Conservation (phyloP, 2,329 filamentous ascomycete species). For the Xylaria sp. region DNA sequence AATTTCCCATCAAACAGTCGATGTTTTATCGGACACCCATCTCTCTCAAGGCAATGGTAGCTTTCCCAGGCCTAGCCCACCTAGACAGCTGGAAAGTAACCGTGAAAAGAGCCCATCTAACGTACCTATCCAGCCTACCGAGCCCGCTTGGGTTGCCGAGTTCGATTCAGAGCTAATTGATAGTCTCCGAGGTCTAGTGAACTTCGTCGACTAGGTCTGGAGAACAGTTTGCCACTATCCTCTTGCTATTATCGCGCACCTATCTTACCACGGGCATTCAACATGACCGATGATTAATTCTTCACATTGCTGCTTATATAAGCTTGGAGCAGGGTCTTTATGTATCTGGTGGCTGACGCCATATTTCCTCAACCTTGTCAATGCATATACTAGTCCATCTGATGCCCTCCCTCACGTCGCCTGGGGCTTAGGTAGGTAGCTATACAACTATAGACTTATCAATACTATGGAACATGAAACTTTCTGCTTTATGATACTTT, state of each 20-base stretch:
- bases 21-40: background rate
- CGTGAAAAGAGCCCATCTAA: background rate
- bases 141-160: constrained; percentile 47
- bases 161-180: constrained; percentile 46
- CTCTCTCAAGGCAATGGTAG: background rate
- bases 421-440: background rate
- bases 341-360: background rate
- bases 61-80: background rate
- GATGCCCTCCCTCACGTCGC: background rate
- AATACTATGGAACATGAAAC: background rate
- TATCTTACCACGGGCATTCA: background rate
- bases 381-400: background rate
- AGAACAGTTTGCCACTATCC: background rate
- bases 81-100: background rate
- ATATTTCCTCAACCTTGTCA: background rate
- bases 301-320: constrained; percentile 6
- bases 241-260: constrained; percentile 1
- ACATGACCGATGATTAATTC: background rate
- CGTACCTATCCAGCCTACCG: constrained; percentile 31
- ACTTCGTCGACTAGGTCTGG: constrained; percentile 44
- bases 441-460: background rate
- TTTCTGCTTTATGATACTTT: background rate
- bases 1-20: background rate
- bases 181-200: constrained; percentile 45
- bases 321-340: background rate